phyloP scores from a whole-genome alignment of 441 rosid genomes.

The Populus trichocarpa region DNA sequence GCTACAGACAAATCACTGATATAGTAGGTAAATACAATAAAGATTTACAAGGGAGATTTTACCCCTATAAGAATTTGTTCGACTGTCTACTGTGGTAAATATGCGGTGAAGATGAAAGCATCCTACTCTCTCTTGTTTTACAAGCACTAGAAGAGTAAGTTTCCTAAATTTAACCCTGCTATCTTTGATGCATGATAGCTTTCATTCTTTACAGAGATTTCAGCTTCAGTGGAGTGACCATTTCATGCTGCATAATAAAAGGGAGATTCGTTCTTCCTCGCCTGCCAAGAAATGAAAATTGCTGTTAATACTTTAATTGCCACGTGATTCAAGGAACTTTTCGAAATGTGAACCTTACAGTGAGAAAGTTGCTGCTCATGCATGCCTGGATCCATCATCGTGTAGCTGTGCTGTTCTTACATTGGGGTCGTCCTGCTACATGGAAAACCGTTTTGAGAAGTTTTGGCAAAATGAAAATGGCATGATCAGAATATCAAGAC shows the following conservation, averaged over 20 bases:
- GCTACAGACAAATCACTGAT: constrained; percentile 2
- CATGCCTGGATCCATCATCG: constrained; percentile 69
- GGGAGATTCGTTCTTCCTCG: constrained; percentile 4
- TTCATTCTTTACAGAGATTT: constrained; percentile 25
- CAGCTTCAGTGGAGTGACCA: background rate
- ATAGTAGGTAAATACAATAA: constrained; percentile 20
- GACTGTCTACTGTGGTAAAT: background rate
- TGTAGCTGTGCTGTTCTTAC: constrained; percentile 76
- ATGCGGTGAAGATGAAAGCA: constrained; percentile 5
- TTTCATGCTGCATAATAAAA: constrained; percentile 5
- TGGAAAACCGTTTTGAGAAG: constrained; percentile 3
- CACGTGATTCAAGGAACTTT: background rate
- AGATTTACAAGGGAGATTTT: constrained; percentile 20
- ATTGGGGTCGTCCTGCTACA: constrained; percentile 66
- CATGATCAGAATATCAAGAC: background rate
- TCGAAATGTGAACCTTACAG: background rate
- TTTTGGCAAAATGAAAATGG: background rate
- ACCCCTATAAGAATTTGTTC: constrained; percentile 6
- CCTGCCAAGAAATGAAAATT: constrained; percentile 1
- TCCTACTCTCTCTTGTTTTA: constrained; percentile 27
- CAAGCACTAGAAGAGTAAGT: constrained; percentile 5
- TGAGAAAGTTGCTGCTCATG: constrained; percentile 23
- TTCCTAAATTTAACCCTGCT: constrained; percentile 2
- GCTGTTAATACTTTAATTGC: background rate
- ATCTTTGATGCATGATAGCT: constrained; percentile 16